These are phyloP conservation scores for Leccinellum albellum DNA, from an alignment of 768 basidiomycete genomes.

Conservation along the genomic window DNA sequence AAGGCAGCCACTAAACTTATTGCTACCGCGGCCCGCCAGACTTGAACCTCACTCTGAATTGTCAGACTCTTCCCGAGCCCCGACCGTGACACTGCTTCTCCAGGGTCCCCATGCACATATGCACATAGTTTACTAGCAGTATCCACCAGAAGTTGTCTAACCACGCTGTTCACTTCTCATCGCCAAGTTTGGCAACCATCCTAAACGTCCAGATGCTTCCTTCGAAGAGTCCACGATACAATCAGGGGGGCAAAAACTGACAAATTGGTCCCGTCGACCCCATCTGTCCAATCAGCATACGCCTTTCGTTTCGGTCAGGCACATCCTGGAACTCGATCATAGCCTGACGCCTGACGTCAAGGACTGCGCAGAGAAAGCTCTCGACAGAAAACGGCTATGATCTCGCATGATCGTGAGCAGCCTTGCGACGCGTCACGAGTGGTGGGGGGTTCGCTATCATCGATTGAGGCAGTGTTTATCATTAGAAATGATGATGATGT, in stretches of 20 bases:
- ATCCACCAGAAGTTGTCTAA: not conserved
- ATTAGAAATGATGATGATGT: constrained; percentile 20
- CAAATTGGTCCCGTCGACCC: not conserved
- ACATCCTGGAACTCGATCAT: not conserved
- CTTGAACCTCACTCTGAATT: not conserved
- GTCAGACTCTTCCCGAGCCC: not conserved
- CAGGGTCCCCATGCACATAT: not conserved
- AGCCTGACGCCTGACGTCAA: constrained; percentile 28
- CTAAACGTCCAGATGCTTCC: not conserved
- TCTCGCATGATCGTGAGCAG: constrained; percentile 4
- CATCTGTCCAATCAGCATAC: not conserved
- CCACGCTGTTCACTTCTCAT: not conserved
- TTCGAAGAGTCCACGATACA: not conserved
- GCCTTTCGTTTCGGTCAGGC: not conserved
- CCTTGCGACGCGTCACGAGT: not conserved
- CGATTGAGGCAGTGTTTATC: constrained; percentile 16
- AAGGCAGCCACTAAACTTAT: not conserved
- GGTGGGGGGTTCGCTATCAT: constrained; percentile 2
- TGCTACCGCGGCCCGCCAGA: constrained; percentile 6
- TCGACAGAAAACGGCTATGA: constrained; percentile 9
- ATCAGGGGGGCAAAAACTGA: not conserved
- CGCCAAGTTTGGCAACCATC: not conserved
- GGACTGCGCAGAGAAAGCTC: constrained; percentile 18
- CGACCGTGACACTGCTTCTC: not conserved
- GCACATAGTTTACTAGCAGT: not conserved